Conservation (phyloP, 164 flowering plant genomes). For the Vitis rupestris region DNA sequence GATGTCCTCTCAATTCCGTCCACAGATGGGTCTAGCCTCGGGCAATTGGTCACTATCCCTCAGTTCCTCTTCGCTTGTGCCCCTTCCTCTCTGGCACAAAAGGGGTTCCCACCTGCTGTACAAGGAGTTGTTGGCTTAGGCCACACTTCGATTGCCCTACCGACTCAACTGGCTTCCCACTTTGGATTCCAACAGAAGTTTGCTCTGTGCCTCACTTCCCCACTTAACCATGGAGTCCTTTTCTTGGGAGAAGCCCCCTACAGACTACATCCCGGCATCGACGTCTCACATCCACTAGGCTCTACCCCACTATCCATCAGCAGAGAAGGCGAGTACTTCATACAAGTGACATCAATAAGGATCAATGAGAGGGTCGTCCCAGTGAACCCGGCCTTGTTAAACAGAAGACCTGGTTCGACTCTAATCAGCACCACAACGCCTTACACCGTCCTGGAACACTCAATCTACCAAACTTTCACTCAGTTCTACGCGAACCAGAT, state of each 20-base stretch:
- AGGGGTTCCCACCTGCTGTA: constrained; percentile 21
- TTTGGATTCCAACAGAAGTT: constrained; percentile 22
- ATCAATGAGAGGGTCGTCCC: constrained; percentile 26
- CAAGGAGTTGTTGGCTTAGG: constrained; percentile 35
- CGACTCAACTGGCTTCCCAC: constrained; percentile 26
- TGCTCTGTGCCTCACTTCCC: constrained; percentile 16
- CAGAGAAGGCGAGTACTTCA: constrained; percentile 31
- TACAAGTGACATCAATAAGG: constrained; percentile 37
- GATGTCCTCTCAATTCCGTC: constrained; percentile 26
- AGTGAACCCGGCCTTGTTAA: constrained; percentile 18
- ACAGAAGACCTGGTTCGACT: constrained; percentile 25
- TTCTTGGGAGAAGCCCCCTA: constrained; percentile 23
- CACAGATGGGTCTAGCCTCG: constrained; percentile 12
- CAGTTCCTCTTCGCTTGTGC: constrained; percentile 34
- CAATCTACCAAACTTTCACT: constrained; percentile 31
- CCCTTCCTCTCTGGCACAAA: constrained; percentile 19
- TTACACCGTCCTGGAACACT: constrained; percentile 40
- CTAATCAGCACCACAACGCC: constrained; percentile 52
- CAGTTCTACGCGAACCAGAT: constrained; percentile 22
- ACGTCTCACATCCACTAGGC: neutral
- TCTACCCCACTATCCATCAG: constrained; percentile 19
- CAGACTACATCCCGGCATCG: neutral
- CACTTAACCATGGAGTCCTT: constrained; percentile 12
- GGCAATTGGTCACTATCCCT: constrained; percentile 14
- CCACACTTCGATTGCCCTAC: constrained; percentile 22